These are phyloP conservation scores for Leavenworthia alabamica DNA, from an alignment of 345 rosid genomes.

Conservation along the genomic window DNA sequence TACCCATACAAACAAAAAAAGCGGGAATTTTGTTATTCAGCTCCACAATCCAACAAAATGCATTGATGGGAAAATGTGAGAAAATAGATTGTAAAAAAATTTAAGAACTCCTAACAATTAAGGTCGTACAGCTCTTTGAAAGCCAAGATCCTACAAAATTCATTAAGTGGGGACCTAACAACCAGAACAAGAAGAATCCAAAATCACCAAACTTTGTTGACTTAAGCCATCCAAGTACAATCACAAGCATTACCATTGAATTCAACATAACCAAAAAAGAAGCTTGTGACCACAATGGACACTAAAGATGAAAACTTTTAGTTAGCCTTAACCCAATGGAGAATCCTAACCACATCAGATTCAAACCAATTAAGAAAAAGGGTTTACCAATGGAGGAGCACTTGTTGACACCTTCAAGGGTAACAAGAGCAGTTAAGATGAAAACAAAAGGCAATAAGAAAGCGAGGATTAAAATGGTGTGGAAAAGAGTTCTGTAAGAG, in stretches of 20 bases:
- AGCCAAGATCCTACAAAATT: slow-evolving; percentile 14
- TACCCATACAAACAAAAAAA: neutral
- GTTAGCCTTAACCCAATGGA: neutral
- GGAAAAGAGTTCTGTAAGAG: slow-evolving; percentile 93
- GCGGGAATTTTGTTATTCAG: neutral
- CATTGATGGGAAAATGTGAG: neutral
- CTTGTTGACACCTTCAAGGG: slow-evolving; percentile 99
- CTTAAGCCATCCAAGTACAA: slow-evolving; percentile 18
- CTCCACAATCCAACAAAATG: slow-evolving; percentile 25
- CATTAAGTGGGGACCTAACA: slow-evolving; percentile 27
- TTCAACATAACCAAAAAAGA: slow-evolving; percentile 10
- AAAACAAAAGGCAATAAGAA: slow-evolving; percentile 97
- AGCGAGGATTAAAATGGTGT: slow-evolving; percentile 91
- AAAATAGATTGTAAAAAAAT: neutral
- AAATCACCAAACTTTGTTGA: slow-evolving; percentile 12
- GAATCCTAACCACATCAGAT: neutral
- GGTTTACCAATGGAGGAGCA: slow-evolving; percentile 94
- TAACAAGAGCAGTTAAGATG: slow-evolving; percentile 95
- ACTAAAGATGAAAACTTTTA: neutral
- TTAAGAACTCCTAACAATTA: slow-evolving; percentile 1
- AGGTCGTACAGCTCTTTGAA: slow-evolving; percentile 6
- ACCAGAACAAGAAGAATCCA: slow-evolving; percentile 22
- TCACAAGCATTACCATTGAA: neutral
- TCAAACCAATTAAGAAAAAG: neutral
- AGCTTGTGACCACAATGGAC: neutral